Percentiles rank a stretch among this genome's conserved stretches.
Evolutionary conservation across 371 early-diverging fungal genomes (phyloP).

Genomic region (Saksenaea oblongispora): DNA sequence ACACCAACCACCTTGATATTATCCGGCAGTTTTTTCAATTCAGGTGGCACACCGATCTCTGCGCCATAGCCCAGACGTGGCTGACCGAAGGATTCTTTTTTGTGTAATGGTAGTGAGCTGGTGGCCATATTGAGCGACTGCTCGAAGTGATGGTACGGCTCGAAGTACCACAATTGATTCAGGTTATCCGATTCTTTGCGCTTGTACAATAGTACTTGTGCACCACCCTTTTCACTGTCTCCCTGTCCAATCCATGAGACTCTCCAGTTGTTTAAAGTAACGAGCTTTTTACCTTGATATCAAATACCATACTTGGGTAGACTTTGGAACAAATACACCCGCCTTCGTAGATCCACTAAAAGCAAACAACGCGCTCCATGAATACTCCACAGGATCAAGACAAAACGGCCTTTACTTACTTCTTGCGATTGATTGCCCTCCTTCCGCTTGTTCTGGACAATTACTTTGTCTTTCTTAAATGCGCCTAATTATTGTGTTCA

Average conservation of each 20-base stretch:
- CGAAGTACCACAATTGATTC: slow-evolving; percentile 50
- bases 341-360: slow-evolving; percentile 46
- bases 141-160: slow-evolving; percentile 44
- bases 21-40: slow-evolving; percentile 37
- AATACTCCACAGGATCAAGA: too few relatives aligned
- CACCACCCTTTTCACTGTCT: slow-evolving; percentile 46
- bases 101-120: slow-evolving; percentile 34
- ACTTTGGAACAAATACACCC: slow-evolving; percentile 45
- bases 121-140: slow-evolving; percentile 38
- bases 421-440: slow-evolving; percentile 40
- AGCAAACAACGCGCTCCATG: too few relatives aligned
- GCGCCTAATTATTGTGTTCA: slow-evolving; percentile 28
- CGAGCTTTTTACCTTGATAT: slow-evolving; percentile 53
- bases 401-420: slow-evolving; percentile 17
- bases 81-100: slow-evolving; percentile 44
- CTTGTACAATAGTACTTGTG: slow-evolving; percentile 44
- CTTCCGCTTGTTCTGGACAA: slow-evolving; percentile 48
- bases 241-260: slow-evolving; percentile 26
- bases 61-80: slow-evolving; percentile 50
- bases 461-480: slow-evolving; percentile 47
- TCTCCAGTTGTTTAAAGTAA: too few relatives aligned
- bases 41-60: slow-evolving; percentile 45
- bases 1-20: slow-evolving; percentile 44
- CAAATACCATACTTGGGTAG: slow-evolving; percentile 47
- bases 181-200: slow-evolving; percentile 47